Evolutionary conservation across 2,329 filamentous ascomycete species (phyloP).

Genomic region (Aspergillus sp.): DNA sequence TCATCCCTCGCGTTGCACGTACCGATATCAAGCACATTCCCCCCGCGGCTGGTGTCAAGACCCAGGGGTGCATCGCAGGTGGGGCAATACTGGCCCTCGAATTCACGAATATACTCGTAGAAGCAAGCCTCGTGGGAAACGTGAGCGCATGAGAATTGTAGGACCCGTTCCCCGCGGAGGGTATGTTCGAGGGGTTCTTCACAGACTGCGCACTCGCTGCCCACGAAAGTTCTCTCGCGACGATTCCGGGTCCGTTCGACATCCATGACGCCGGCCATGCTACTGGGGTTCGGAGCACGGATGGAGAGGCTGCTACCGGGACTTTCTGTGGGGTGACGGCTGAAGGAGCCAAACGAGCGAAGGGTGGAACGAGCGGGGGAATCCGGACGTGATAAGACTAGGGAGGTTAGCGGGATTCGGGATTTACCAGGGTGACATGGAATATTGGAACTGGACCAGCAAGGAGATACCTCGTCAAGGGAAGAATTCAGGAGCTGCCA

Average conservation of each 20-base stretch:
- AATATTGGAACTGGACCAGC: too few relatives aligned
- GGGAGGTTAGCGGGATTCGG: conserved; percentile 7
- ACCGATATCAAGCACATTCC: conserved; percentile 90
- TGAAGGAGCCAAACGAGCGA: conserved; percentile 24
- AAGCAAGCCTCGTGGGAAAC: conserved; percentile 98
- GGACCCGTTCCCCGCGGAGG: conserved; percentile 80
- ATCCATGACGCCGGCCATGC: conserved; percentile 60
- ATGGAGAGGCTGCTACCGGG: conserved; percentile 22
- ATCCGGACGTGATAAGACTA: conserved; percentile 24
- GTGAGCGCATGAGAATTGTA: conserved; percentile 95
- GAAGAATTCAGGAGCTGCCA: too few relatives aligned
- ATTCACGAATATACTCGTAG: conserved; percentile 94
- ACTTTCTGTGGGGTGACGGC: conserved; percentile 19
- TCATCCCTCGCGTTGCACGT: conserved; percentile 21
- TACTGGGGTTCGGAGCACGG: conserved; percentile 29
- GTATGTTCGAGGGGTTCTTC: conserved; percentile 96
- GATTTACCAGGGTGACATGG: neutral
- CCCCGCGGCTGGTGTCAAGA: conserved; percentile 83
- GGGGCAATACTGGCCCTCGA: conserved; percentile 88
- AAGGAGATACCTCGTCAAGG: too few relatives aligned
- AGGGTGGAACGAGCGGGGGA: conserved; percentile 26
- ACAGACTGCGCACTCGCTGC: conserved; percentile 88
- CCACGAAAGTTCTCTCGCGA: conserved; percentile 89
- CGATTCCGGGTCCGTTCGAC: conserved; percentile 70
- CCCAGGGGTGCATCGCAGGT: conserved; percentile 87